Percentiles rank a stretch among this genome's conserved stretches.
phyloP scores from a whole-genome alignment of 2,329 filamentous ascomycete species.

The Dactylella cylindrospora region DNA sequence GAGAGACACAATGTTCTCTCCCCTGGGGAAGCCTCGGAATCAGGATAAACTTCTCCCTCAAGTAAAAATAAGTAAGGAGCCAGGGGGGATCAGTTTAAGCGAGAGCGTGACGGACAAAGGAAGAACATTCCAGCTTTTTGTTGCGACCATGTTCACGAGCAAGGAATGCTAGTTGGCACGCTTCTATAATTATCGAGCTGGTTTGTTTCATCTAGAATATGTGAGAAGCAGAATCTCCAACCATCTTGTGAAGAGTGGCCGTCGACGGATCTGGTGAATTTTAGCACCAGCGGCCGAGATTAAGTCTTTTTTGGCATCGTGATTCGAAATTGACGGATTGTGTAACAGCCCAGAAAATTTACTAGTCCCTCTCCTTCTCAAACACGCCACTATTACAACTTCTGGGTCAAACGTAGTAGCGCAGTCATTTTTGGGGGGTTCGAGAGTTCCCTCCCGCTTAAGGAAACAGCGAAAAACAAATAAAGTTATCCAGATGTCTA shows the following conservation, averaged over 20 bases:
- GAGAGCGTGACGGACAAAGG: background rate
- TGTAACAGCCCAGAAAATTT: slow-evolving; percentile 10
- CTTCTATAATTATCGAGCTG: slow-evolving; percentile 9
- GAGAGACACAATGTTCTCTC: too few relatives aligned
- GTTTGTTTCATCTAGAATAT: slow-evolving; percentile 8
- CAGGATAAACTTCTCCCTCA: too few relatives aligned
- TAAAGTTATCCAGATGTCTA: too few relatives aligned
- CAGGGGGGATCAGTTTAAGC: background rate
- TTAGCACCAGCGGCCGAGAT: slow-evolving; percentile 16
- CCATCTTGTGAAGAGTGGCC: too few relatives aligned
- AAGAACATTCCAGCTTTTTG: slow-evolving; percentile 25
- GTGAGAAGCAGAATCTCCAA: background rate
- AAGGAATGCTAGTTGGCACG: slow-evolving; percentile 11
- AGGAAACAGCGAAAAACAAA: too few relatives aligned
- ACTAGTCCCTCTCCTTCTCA: background rate
- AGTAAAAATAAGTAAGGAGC: slow-evolving; percentile 1
- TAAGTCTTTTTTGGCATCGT: background rate
- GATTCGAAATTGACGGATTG: slow-evolving; percentile 11
- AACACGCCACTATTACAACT: too few relatives aligned
- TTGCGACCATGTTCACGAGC: too few relatives aligned
- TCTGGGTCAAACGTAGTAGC: too few relatives aligned
- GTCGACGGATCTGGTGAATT: slow-evolving; percentile 38
- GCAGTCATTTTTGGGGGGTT: too few relatives aligned
- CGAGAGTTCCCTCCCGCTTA: too few relatives aligned
- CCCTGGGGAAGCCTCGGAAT: too few relatives aligned